Percentiles rank a stretch among this genome's conserved stretches.
phyloP scores from a whole-genome alignment of 2,329 filamentous ascomycete species.

The Calonectria multiphialidica region DNA sequence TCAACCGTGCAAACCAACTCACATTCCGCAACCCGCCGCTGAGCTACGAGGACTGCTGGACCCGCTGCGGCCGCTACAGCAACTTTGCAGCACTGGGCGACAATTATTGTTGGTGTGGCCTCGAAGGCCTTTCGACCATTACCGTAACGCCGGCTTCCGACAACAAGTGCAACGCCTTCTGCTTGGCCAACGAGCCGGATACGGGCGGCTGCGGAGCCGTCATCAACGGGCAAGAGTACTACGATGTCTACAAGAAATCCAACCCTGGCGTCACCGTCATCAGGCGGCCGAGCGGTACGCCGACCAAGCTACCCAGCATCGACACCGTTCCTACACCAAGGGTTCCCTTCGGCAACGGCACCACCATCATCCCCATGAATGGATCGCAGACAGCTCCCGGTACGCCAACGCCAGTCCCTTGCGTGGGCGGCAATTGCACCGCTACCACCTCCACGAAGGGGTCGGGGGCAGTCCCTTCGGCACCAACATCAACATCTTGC shows the following conservation, averaged over 20 bases:
- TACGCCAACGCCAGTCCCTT: background rate
- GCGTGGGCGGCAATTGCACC: background rate
- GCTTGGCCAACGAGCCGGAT: background rate
- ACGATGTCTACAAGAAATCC: background rate
- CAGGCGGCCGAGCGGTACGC: background rate
- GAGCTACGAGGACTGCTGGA: background rate
- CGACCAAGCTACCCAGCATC: background rate
- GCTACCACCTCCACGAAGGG: background rate
- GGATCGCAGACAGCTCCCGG: background rate
- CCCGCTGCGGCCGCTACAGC: background rate
- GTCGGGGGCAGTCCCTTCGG: background rate
- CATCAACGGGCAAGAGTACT: background rate
- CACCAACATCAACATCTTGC: background rate
- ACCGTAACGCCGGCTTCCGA: background rate
- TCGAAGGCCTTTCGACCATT: background rate
- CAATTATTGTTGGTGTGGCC: background rate
- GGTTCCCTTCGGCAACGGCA: background rate
- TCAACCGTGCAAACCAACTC: background rate
- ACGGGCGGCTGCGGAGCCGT: background rate
- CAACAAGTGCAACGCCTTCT: conserved; percentile 2
- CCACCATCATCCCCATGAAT: background rate
- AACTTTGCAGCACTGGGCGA: background rate
- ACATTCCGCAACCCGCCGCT: background rate
- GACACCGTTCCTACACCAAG: background rate
- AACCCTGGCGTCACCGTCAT: background rate